These are phyloP conservation scores for Clitoria ternatea DNA, from an alignment of 306 rosid species.

Conservation along the genomic window DNA sequence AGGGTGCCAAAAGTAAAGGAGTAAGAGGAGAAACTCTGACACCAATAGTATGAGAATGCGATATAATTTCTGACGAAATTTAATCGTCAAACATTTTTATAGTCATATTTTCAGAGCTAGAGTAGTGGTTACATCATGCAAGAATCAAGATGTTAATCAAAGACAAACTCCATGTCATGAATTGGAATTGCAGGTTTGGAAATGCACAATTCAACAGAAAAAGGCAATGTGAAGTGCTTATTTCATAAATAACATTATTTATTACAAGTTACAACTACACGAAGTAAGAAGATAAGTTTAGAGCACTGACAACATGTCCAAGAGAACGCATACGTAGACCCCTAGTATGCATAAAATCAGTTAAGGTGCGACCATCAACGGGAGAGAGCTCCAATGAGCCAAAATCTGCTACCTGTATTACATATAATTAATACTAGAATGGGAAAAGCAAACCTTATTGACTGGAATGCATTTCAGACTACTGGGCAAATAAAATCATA, in stretches of 20 bases:
- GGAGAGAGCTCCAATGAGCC: slow-evolving; percentile 91
- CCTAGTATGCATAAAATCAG: slow-evolving; percentile 93
- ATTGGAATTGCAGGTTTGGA: slow-evolving; percentile 1
- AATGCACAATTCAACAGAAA: neutral
- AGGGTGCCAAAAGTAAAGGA: neutral
- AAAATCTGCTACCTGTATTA: slow-evolving; percentile 81
- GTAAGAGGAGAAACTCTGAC: neutral
- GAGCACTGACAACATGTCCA: slow-evolving; percentile 74
- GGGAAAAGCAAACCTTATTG: slow-evolving; percentile 25
- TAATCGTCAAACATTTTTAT: neutral
- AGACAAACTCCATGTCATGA: neutral
- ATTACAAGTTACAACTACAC: neutral
- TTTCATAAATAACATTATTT: neutral
- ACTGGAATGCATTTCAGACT: slow-evolving; percentile 2
- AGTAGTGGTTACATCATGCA: neutral
- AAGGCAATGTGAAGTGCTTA: neutral
- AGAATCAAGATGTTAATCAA: neutral
- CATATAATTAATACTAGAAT: slow-evolving; percentile 30
- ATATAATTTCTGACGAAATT: neutral
- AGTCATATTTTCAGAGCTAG: neutral
- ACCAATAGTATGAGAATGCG: slow-evolving; percentile 12
- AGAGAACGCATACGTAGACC: slow-evolving; percentile 84
- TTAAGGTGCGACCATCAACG: slow-evolving; percentile 81
- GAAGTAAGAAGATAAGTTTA: slow-evolving; percentile 15
- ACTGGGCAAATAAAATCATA: slow-evolving; percentile 21